Evolutionary conservation across 108 stramenopile genomes (phyloP).

Genomic region (Schizochytrium sp.): DNA sequence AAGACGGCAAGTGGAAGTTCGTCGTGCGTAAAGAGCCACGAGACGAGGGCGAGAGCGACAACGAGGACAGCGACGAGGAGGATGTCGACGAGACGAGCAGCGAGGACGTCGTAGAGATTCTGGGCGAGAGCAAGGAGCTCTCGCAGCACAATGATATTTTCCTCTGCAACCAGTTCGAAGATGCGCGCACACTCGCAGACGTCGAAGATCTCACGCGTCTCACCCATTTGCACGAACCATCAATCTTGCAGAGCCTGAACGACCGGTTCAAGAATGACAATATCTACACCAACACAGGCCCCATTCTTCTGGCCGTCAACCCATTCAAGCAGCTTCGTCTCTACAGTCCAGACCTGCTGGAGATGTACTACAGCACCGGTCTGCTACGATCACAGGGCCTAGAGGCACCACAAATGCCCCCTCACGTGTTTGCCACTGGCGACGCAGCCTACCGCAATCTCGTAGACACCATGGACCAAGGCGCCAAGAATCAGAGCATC

Average conservation of each 20-base stretch:
- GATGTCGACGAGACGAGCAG: neutral
- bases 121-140: neutral
- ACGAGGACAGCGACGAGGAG: neutral
- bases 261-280: constrained; percentile 63
- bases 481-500: constrained; percentile 47
- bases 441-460: constrained; percentile 88
- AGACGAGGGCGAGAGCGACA: neutral
- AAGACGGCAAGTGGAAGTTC: neutral
- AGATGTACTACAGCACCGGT: constrained; percentile 41
- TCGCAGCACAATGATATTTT: neutral
- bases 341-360: constrained; percentile 39
- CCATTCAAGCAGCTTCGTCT: constrained; percentile 49
- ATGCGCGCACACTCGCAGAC: constrained; percentile 5
- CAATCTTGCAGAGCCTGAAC: constrained; percentile 80
- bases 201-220: constrained; percentile 80
- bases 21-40: neutral
- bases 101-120: neutral
- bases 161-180: neutral
- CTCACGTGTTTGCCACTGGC: constrained; percentile 84
- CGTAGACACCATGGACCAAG: constrained; percentile 55
- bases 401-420: constrained; percentile 45
- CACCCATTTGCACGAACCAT: constrained; percentile 95
- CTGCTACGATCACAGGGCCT: constrained; percentile 19
- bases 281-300: constrained; percentile 50
- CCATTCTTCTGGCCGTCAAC: constrained; percentile 57